phyloP scores from a whole-genome alignment of 2,329 filamentous ascomycete genomes.

The Dendryphion nanum region DNA sequence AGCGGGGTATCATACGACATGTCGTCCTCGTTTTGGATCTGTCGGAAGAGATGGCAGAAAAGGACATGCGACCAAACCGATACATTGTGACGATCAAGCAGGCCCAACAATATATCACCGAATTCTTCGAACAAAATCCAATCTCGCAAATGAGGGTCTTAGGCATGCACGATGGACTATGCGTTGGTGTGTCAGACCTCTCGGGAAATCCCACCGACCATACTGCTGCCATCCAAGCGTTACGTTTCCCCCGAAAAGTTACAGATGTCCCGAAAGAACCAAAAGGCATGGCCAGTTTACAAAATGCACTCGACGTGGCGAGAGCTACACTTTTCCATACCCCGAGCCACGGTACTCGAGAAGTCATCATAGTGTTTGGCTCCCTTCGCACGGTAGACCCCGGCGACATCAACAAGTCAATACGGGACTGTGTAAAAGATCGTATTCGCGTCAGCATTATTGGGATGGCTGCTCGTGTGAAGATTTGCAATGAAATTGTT shows the following conservation, averaged over 20 bases:
- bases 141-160: constrained; percentile 93
- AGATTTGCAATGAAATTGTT: constrained; percentile 88
- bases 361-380: constrained; percentile 89
- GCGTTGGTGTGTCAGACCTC: constrained; percentile 81
- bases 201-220: constrained; percentile 90
- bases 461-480: constrained; percentile 85
- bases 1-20: constrained; percentile 97
- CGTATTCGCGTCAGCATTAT: constrained; percentile 86
- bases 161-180: constrained; percentile 89
- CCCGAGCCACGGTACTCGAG: constrained; percentile 87
- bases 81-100: constrained; percentile 81
- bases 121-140: constrained; percentile 98
- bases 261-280: constrained; percentile 64
- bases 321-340: constrained; percentile 89
- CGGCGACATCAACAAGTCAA: constrained; percentile 91
- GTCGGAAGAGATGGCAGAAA: constrained; percentile 90
- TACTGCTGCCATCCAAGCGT: constrained; percentile 68
- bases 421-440: constrained; percentile 73
- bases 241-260: constrained; percentile 64
- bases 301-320: constrained; percentile 96
- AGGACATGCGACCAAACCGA: constrained; percentile 86
- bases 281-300: constrained; percentile 59
- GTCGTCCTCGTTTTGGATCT: constrained; percentile 88
- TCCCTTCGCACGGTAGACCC: constrained; percentile 88
- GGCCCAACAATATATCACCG: constrained; percentile 81